These are phyloP conservation scores for Neurospora sp. DNA, from an alignment of 495 filamentous ascomycete genomes.

Conservation along the genomic window DNA sequence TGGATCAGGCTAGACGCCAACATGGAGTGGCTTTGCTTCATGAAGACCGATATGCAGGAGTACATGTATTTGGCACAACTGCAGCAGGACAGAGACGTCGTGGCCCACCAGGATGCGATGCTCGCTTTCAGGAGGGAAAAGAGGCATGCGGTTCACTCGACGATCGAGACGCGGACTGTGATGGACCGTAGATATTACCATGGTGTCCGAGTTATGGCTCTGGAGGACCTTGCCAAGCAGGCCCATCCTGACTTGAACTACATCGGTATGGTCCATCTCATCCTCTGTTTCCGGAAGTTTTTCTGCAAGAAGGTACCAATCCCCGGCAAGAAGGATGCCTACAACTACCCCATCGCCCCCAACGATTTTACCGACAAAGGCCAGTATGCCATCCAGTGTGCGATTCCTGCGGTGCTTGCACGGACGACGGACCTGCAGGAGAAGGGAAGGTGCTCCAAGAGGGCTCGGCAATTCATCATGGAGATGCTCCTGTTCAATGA, in stretches of 20 bases:
- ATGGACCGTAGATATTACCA: constrained; percentile 91
- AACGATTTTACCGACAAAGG: constrained; percentile 86
- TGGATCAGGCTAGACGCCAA: constrained; percentile 98
- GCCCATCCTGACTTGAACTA: constrained; percentile 52
- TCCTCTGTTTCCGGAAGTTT: constrained; percentile 72
- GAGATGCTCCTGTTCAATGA: constrained; percentile 89
- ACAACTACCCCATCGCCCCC: constrained; percentile 61
- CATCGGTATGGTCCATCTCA: constrained; percentile 75
- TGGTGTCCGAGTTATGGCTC: constrained; percentile 77
- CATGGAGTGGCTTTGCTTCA: constrained; percentile 91
- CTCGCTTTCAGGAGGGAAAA: constrained; percentile 29
- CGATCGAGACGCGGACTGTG: constrained; percentile 75
- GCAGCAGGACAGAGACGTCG: constrained; percentile 93
- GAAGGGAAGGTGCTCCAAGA: constrained; percentile 63
- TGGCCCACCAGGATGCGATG: constrained; percentile 77
- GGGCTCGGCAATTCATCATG: constrained; percentile 68
- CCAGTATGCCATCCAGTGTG: constrained; percentile 69
- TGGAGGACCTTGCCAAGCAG: constrained; percentile 61
- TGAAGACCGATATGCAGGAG: constrained; percentile 61
- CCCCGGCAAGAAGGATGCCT: constrained; percentile 21
- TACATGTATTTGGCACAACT: constrained; percentile 98
- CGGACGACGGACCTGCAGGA: constrained; percentile 50
- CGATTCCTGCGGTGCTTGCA: constrained; percentile 70
- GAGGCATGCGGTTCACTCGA: constrained; percentile 68
- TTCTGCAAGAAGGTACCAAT: constrained; percentile 57